Evolutionary conservation across 164 flowering plant genomes (phyloP), one percentile per base, ranked within the genome.

Genomic region (Warburgia ugandensis): DNA sequence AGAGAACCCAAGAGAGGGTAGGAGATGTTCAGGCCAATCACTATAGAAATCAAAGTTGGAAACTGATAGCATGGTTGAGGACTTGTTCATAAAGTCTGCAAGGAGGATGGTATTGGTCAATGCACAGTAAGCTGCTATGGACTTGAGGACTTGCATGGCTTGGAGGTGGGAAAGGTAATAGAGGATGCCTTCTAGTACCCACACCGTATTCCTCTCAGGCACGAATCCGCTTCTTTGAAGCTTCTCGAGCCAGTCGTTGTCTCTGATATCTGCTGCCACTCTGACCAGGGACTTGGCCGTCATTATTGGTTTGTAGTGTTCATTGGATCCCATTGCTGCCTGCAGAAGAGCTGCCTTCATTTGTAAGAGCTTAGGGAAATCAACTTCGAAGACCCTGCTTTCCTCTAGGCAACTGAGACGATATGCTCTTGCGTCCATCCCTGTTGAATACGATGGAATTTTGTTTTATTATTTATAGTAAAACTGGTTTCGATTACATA

Each of bases 381-480:
- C 96, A 29, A 87, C 80, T 66, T 87, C 96, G 49, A 80, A 82
- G 25, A 87, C 73, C 28, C 64, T 60, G 63, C 81, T 74, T 31
- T 77, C 83, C 56, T 72, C 76, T 65, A 87, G 69, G 84, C 82
- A 84, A 59, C 61, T 66, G 45, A 87, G 47, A 4, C 96, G 80
- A 74, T 82, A 84, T 4, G 94, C 80, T 61, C 96, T 78, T 39
- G 88, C 65, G 67, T 87, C 96, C 96, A 87, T 87, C 43, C 96
- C 96, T 87, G 60, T 48, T 67, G 29, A 45, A 32, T 45, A n/a
- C n/a, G n/a, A n/a, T n/a, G n/a, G n/a, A n/a, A n/a, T n/a, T n/a
- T n/a, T n/a, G n/a, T n/a, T n/a, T n/a, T n/a, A n/a, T n/a, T n/a
- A n/a, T n/a, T n/a, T n/a, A n/a, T n/a, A n/a, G n/a, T n/a, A n/a